Conservation (phyloP, 768 basidiomycete species). For the Xerocomellus intermedius region DNA sequence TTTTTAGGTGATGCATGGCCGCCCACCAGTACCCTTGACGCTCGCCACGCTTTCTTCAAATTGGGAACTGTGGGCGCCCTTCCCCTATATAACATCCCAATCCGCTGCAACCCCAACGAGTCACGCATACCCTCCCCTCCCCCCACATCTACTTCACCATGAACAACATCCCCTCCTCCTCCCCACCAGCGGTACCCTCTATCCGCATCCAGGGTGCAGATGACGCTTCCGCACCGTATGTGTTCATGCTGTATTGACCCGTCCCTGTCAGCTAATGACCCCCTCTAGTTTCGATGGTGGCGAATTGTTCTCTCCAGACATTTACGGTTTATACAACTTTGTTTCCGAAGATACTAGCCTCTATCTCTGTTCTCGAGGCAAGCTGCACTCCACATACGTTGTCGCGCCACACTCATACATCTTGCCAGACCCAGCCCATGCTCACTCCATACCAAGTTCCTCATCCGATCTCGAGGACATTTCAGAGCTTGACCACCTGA, state of each 20-base stretch:
- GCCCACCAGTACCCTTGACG: slow-evolving; percentile 5
- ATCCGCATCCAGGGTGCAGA: slow-evolving; percentile 18
- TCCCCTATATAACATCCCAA: slow-evolving; percentile 21
- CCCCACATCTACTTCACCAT: slow-evolving; percentile 3
- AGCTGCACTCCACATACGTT: not conserved
- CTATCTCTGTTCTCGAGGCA: slow-evolving; percentile 6
- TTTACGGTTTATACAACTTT: not conserved
- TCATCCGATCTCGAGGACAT: slow-evolving; percentile 18
- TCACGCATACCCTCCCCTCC: slow-evolving; percentile 9
- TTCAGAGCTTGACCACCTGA: slow-evolving; percentile 16
- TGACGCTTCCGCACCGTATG: slow-evolving; percentile 13
- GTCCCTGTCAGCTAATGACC: slow-evolving; percentile 8
- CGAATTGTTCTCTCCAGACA: not conserved
- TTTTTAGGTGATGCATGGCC: slow-evolving; percentile 1
- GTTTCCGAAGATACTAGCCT: not conserved
- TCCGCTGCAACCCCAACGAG: slow-evolving; percentile 1
- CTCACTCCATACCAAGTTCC: not conserved
- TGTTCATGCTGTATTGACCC: slow-evolving; percentile 1
- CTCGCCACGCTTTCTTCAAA: slow-evolving; percentile 8
- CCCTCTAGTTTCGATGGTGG: slow-evolving; percentile 7
- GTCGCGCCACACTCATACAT: slow-evolving; percentile 19
- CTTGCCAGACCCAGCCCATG: not conserved
- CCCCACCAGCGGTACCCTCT: slow-evolving; percentile 11
- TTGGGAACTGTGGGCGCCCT: slow-evolving; percentile 4
- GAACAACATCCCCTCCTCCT: slow-evolving; percentile 3